phyloP scores from a whole-genome alignment of 1,284 basidiomycete genomes.

The Pseudozyma sp. region DNA sequence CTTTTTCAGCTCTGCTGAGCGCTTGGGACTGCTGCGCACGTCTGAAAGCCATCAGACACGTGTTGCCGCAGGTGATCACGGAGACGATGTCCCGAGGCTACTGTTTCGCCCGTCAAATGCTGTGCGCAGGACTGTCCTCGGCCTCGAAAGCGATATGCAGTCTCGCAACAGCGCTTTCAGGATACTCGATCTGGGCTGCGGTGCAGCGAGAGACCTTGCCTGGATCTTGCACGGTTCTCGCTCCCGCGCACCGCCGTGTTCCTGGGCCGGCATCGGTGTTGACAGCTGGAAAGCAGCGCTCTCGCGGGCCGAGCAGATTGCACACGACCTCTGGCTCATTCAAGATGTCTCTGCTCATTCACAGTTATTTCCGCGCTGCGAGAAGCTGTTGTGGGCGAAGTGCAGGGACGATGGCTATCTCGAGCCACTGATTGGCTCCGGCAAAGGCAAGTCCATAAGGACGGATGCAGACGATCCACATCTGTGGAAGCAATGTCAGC shows the following conservation, averaged over 20 bases:
- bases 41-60: slow-evolving; percentile 15
- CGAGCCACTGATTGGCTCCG: slow-evolving; percentile 29
- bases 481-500: slow-evolving; percentile 5
- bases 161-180: background rate
- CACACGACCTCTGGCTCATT: slow-evolving; percentile 31
- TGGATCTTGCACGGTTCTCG: slow-evolving; percentile 48
- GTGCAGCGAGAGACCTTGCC: slow-evolving; percentile 36
- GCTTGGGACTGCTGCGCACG: slow-evolving; percentile 6
- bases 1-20: slow-evolving; percentile 15
- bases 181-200: slow-evolving; percentile 43
- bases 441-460: slow-evolving; percentile 30
- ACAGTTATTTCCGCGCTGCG: slow-evolving; percentile 2
- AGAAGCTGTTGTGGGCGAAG: slow-evolving; percentile 39
- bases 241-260: background rate
- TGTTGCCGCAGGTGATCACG: background rate
- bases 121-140: slow-evolving; percentile 16
- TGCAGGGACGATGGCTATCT: slow-evolving; percentile 30
- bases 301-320: slow-evolving; percentile 24
- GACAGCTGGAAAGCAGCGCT: slow-evolving; percentile 51
- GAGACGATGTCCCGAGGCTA: slow-evolving; percentile 25
- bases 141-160: slow-evolving; percentile 2
- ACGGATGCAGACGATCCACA: background rate
- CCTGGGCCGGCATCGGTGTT: slow-evolving; percentile 37
- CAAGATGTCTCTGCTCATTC: background rate
- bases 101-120: slow-evolving; percentile 41